Percentiles rank a stretch among this genome's conserved stretches.
These are phyloP conservation scores for Botrytis galanthina DNA, from an alignment of 2,329 filamentous ascomycete genomes.

Conservation along the genomic window DNA sequence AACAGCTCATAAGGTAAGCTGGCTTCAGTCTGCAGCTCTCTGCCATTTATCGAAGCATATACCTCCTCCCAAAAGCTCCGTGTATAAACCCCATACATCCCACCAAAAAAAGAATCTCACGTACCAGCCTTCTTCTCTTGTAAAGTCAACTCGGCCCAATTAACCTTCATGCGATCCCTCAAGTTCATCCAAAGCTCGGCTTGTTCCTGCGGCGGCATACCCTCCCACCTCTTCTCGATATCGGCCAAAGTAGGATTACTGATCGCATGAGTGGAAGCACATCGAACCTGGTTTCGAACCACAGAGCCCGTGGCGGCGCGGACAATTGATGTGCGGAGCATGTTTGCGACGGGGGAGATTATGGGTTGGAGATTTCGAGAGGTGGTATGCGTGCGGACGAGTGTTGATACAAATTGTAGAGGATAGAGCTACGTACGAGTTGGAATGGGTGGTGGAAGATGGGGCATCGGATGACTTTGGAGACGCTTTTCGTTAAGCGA, in stretches of 20 bases:
- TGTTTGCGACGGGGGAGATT: constrained; percentile 11
- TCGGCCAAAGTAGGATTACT: constrained; percentile 96
- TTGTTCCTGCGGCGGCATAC: constrained; percentile 97
- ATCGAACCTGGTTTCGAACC: constrained; percentile 17
- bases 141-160: constrained; percentile 91
- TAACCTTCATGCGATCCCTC: constrained; percentile 97
- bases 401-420: constrained; percentile 9
- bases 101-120: constrained; percentile 39
- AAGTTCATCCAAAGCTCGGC: constrained; percentile 98
- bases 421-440: constrained; percentile 1
- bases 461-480: constrained; percentile 19
- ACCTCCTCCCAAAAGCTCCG: background rate
- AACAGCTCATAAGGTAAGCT: background rate
- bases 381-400: background rate
- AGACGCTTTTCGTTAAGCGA: constrained; percentile 23
- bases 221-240: constrained; percentile 99
- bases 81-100: background rate
- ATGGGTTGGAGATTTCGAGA: constrained; percentile 14
- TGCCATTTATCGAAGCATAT: background rate
- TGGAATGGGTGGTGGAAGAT: constrained; percentile 7
- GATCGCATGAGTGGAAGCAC: constrained; percentile 72
- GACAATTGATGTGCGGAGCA: constrained; percentile 28
- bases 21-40: background rate
- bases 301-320: constrained; percentile 21
- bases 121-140: constrained; percentile 99